A percentile compares a stretch with the other conserved stretches of the same genome.
Evolutionary conservation across 2,329 filamentous ascomycete species (phyloP).

Genomic region (Trichoderma semiorbis): DNA sequence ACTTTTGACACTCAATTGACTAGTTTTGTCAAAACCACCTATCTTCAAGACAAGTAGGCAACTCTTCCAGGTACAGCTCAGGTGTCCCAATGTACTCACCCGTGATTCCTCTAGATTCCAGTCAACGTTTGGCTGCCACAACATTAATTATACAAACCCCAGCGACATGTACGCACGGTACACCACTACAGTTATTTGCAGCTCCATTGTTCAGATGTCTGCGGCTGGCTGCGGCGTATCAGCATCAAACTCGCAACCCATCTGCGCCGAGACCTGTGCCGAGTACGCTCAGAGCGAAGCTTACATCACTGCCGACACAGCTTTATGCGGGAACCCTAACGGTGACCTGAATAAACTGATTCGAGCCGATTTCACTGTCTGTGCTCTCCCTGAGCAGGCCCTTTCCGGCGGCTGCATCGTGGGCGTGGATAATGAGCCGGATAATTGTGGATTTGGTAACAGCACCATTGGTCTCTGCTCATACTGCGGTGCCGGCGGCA

Average conservation of each 20-base stretch:
- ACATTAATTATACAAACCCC: conserved; percentile 73
- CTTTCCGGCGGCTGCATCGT: conserved; percentile 72
- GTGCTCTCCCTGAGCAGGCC: conserved; percentile 75
- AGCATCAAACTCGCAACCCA: conserved; percentile 61
- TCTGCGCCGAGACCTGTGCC: conserved; percentile 88
- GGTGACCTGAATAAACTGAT: conserved; percentile 70
- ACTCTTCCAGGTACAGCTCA: conserved; percentile 30
- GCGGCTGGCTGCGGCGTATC: conserved; percentile 65
- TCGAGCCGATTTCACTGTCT: conserved; percentile 87
- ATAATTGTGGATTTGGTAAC: conserved; percentile 80
- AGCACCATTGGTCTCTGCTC: conserved; percentile 75
- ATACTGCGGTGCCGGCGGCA: conserved; percentile 78
- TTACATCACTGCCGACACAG: conserved; percentile 69
- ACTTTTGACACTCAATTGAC: conserved; percentile 75
- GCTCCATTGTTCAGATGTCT: conserved; percentile 89
- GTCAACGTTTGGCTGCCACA: conserved; percentile 73
- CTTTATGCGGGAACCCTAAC: conserved; percentile 66
- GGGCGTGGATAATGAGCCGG: conserved; percentile 74
- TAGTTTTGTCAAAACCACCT: conserved; percentile 70
- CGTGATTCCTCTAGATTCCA: conserved; percentile 61
- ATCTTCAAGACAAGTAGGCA: conserved; percentile 73
- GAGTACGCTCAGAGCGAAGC: conserved; percentile 86
- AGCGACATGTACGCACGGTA: conserved; percentile 87
- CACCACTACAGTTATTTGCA: conserved; percentile 89
- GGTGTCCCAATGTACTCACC: neutral